Base-by-base conservation (phyloP, 306 rosid genomes). In the Sesbania bispinosa region DNA sequence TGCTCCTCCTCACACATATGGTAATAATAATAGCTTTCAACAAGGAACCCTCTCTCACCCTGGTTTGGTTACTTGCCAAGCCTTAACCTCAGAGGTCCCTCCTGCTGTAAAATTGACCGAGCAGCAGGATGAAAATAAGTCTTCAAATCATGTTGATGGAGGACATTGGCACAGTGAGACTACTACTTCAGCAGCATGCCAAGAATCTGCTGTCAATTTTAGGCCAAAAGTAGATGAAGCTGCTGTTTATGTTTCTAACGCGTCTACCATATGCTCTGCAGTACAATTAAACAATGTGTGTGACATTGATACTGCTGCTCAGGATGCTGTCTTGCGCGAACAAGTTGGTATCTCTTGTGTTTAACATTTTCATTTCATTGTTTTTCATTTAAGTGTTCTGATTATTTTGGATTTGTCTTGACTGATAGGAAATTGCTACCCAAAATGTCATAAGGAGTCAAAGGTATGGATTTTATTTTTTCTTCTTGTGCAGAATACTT, bases 361-460 rank as follows among this genome's bases (percentile, higher is more conserved):
- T 41, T 29, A 13, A 1, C 14, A 3, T 45, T 51, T 33, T 27
- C 43, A 2, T 64, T 73, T 61, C 16, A 3, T 47, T 55, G 29
- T 26, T 48, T 4, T 55, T 48, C 16, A 24, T 63, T 30, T 58
- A 46, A 45, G 21, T 38, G 5, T 41, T 35, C 33, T 76, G 39
- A 55, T 53, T 52, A 23, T 47, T 78, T 42, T 76, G 43, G 67
- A 18, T n/a, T 27, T 30, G 63, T 75, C 63, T 67, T 47, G 19
- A 7, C 4, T 72, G 14, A 27, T 57, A 93, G 98, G 98, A 93
- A 83, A 82, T 93, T 42, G 79, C 87, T 8, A 88, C 89, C 30
- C 98, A 90, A 75, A 88, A 81, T 71, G 65, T 93, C 75, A 82
- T 93, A 47, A 90, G 96, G 57, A 84, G 74, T 61, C 90, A 82